These are phyloP conservation scores for Arthrobotrys sinensis DNA, from an alignment of 2,329 filamentous ascomycete species.

Conservation along the genomic window DNA sequence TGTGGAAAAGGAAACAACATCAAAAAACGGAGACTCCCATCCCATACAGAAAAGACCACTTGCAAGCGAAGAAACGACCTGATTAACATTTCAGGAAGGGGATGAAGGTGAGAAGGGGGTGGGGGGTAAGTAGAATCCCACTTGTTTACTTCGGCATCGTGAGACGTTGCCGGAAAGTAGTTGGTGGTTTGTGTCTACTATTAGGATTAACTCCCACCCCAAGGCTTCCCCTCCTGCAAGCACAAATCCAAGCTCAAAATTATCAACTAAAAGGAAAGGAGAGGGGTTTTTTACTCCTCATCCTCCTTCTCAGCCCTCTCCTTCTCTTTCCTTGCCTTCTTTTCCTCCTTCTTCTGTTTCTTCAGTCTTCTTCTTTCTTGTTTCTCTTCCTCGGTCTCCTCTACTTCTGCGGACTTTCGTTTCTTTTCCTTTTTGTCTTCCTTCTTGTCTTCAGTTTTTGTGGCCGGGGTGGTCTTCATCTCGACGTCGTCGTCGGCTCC, in stretches of 20 bases:
- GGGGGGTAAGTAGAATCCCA: not conserved
- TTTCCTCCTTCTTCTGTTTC: conserved; percentile 87
- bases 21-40: conserved; percentile 51
- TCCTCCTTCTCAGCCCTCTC: conserved; percentile 69
- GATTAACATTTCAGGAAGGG: too few species aligned
- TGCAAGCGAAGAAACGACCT: not conserved
- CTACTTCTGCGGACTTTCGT: conserved; percentile 72
- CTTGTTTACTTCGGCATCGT: not conserved
- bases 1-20: conserved; percentile 2
- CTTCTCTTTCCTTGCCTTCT: conserved; percentile 80
- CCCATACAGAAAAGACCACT: conserved; percentile 38
- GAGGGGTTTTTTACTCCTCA: conserved; percentile 8
- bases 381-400: conserved; percentile 72
- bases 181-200: not conserved
- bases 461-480: conserved; percentile 66
- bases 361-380: conserved; percentile 75
- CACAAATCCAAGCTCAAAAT: not conserved
- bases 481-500: conserved; percentile 69
- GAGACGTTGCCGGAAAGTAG: not conserved
- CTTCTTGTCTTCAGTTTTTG: conserved; percentile 69
- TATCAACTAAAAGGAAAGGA: conserved; percentile 1
- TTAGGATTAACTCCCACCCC: not conserved
- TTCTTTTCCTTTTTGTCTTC: conserved; percentile 73
- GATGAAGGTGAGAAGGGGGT: not conserved
- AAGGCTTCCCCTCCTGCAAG: not conserved